Base-by-base conservation (phyloP, 2,329 filamentous ascomycete genomes). In the Ophiocordyceps unilateralis region DNA sequence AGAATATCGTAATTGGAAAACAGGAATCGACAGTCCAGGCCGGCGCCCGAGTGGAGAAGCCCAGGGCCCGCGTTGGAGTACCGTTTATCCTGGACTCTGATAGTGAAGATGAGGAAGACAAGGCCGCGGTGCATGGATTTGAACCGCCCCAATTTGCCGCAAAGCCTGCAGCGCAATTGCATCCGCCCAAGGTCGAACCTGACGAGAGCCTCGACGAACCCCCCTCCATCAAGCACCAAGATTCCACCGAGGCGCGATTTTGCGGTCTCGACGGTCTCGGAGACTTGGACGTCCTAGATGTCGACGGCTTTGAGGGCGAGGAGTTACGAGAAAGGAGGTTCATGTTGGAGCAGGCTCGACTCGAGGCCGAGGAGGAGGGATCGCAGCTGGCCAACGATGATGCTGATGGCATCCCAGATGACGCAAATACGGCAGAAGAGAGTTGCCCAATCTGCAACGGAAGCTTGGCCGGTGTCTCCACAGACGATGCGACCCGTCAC, bases 371-470 rank as follows among this genome's bases (percentile, higher is more conserved):
- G 49, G 74, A 76, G 46, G 63, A 66, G 10, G 68, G 65, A 8
- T 56, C 61, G 4, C 54, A 61, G 20, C 60, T 58, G 4, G 45
- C 49, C 14, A 61, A 63, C 34, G 60, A 64, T 36, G 49, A 62
- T 28, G 55, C 50, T 5, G 55, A 58, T 38, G 57, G 58, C 5
- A 43, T 50, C 15, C 47, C 57, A 10, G 56, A 61, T 19, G 57
- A 63, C 20, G 54, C 53, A 10, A 47, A 51, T 19, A 49, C 53
- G 44, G 50, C 56, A 9, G 32, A 36, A 36, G 51, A 58, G 40
- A 62, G 58, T 37, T 96, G 88, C 57, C 89, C 89, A 1, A 78
- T 96, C 23, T 96, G 91, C 58, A 74, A 72, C 51, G 66, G 67
- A 1, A 76, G 62, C 48, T 65, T 95, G 28, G 62, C 58, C 15